Percentiles rank a stretch among this genome's conserved stretches.
phyloP scores from a whole-genome alignment of 805 yeast species.

The Yamadazyma kitorensis region DNA sequence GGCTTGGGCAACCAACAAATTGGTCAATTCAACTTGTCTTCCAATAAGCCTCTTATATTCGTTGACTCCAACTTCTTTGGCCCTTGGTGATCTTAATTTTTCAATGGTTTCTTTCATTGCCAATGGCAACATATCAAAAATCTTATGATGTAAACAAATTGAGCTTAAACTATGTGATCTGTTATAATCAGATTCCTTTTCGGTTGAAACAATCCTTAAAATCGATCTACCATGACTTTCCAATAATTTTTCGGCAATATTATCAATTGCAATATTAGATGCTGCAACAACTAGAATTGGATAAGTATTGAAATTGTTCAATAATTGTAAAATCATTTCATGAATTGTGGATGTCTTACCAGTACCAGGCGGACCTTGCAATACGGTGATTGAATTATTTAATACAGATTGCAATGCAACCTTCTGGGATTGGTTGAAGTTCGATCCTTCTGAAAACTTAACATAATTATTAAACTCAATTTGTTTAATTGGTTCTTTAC shows the following conservation, averaged over 20 bases:
- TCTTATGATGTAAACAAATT: constrained; percentile 63
- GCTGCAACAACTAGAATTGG: constrained; percentile 76
- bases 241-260: constrained; percentile 67
- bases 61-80: constrained; percentile 35
- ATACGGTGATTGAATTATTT: constrained; percentile 47
- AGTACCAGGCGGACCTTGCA: constrained; percentile 68
- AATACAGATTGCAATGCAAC: constrained; percentile 52
- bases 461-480: constrained; percentile 55
- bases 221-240: constrained; percentile 48
- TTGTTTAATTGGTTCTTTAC: constrained; percentile 53
- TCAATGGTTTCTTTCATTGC: constrained; percentile 40
- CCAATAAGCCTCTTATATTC: constrained; percentile 51
- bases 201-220: constrained; percentile 55
- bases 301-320: constrained; percentile 51
- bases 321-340: constrained; percentile 49
- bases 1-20: constrained; percentile 57
- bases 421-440: constrained; percentile 57
- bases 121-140: constrained; percentile 47
- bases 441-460: constrained; percentile 43
- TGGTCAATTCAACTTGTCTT: constrained; percentile 42
- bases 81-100: constrained; percentile 41
- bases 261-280: constrained; percentile 72
- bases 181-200: constrained; percentile 61
- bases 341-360: constrained; percentile 45
- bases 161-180: constrained; percentile 54